Evolutionary conservation across 129 eudicot species (phyloP), one percentile per base, ranked within the genome.

Genomic region (Chrysanthemum seticuspe): DNA sequence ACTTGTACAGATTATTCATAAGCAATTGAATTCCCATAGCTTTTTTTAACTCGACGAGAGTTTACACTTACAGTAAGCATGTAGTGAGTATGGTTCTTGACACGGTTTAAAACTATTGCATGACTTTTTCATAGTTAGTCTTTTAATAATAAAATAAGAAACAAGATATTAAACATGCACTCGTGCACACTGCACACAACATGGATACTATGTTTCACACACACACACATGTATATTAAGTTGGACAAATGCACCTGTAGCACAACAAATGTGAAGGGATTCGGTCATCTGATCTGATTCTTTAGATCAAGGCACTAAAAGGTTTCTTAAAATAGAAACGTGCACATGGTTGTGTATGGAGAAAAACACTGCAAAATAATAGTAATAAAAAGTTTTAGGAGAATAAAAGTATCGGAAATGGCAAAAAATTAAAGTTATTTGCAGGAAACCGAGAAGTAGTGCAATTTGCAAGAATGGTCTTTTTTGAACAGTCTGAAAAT

Each of bases 1-100:
- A 14, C 62, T 58, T 68, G 62, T 76, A 68, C 62, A 67, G 50
- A n/a, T 45, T 76, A 47, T 27, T 48, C 44, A 47, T 75, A 67
- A 58, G 48, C 61, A 58, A 68, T 76, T 18, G 48, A 76, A 76
- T 54, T 29, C 49, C 66, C 36, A 15, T n/a, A 7, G 25, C 12
- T 36, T 71, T 27, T 58, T 49, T 48, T 23, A 50, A 7, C 12
- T 29, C 10, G 2, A 47, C 61, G 27, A 74, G 11, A 19, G 44
- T 71, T 71, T 19, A 11, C 36, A 34, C 36, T 71, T 19, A 10
- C 19, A 15, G 54, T 64, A 16, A 54, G 48, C 14, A 45, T 65
- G 44, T 74, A 51, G 23, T 71, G 55, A 6, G 13, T 18, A 25
- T 58, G 67, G 56, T 44, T 72, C 48, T 45, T 49, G 49, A 73